These are phyloP conservation scores for Phaeosphaeriaceae sp. DNA, from an alignment of 2,329 filamentous ascomycete genomes.

Conservation along the genomic window DNA sequence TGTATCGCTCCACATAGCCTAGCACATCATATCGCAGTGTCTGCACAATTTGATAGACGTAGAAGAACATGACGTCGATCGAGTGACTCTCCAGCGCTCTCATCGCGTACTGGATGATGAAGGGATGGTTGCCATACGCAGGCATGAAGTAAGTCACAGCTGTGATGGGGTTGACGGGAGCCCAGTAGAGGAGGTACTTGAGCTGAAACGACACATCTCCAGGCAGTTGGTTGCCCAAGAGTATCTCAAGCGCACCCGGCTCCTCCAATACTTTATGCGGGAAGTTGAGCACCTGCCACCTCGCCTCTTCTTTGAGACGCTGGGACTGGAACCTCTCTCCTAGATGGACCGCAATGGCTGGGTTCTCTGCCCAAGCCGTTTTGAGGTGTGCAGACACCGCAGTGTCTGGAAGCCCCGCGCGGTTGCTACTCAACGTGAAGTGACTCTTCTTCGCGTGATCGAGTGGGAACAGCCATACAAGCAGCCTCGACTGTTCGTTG, in stretches of 20 bases:
- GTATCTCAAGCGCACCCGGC: slow-evolving; percentile 80
- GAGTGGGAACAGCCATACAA: slow-evolving; percentile 89
- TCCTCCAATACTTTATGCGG: slow-evolving; percentile 83
- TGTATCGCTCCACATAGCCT: slow-evolving; percentile 95
- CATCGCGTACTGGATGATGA: slow-evolving; percentile 96
- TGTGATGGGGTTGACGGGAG: slow-evolving; percentile 88
- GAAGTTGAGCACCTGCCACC: slow-evolving; percentile 79
- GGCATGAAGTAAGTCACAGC: slow-evolving; percentile 94
- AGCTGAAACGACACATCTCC: slow-evolving; percentile 82
- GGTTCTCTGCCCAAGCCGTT: slow-evolving; percentile 86
- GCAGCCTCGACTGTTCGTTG: slow-evolving; percentile 82
- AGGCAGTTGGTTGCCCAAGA: slow-evolving; percentile 79
- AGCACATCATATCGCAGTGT: slow-evolving; percentile 89
- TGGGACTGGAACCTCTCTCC: slow-evolving; percentile 78
- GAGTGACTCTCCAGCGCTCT: slow-evolving; percentile 91
- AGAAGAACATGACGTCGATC: slow-evolving; percentile 98
- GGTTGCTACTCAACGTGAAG: slow-evolving; percentile 53
- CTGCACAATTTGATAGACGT: slow-evolving; percentile 97
- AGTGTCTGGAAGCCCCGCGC: slow-evolving; percentile 52
- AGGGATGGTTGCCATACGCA: slow-evolving; percentile 87
- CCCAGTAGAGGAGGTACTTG: slow-evolving; percentile 94
- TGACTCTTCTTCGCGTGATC: slow-evolving; percentile 66
- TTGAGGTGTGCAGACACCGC: slow-evolving; percentile 70
- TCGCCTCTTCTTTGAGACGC: slow-evolving; percentile 75
- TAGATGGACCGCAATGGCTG: slow-evolving; percentile 87